Percentiles rank a stretch among this genome's conserved stretches.
Evolutionary conservation across 2,329 filamentous ascomycete genomes (phyloP).

Genomic region (Penicillium sp.): DNA sequence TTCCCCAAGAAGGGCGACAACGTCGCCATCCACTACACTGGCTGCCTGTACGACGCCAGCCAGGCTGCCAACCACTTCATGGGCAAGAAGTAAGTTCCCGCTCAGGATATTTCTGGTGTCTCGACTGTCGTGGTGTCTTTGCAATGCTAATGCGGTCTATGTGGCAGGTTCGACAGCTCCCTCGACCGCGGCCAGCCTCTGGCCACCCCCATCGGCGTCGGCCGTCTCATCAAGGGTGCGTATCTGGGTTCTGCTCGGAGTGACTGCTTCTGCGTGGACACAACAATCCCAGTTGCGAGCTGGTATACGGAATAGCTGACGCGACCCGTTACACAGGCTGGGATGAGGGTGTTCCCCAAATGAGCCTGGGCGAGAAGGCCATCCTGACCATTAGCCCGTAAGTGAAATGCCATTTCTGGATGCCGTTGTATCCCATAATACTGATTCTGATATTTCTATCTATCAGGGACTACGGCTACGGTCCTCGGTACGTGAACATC

Average conservation of each 20-base stretch:
- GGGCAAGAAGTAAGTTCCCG: constrained; percentile 65
- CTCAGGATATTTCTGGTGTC: too few species aligned
- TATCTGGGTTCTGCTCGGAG: constrained; percentile 6
- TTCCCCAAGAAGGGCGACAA: constrained; percentile 64
- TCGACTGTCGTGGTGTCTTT: not conserved
- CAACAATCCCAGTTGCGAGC: too few species aligned
- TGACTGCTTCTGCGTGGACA: too few species aligned
- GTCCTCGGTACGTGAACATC: constrained; percentile 33
- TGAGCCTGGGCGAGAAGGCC: constrained; percentile 89
- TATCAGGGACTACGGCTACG: constrained; percentile 36
- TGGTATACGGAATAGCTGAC: too few species aligned
- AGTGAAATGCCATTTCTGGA: constrained; percentile 27
- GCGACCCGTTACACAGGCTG: constrained; percentile 55
- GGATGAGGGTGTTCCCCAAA: constrained; percentile 80
- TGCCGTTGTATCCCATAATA: not conserved
- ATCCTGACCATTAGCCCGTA: constrained; percentile 77
- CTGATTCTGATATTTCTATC: not conserved
- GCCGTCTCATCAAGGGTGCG: constrained; percentile 81
- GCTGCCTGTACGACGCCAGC: constrained; percentile 70
- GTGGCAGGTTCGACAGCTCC: constrained; percentile 80
- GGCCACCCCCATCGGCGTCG: constrained; percentile 72
- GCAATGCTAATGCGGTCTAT: not conserved
- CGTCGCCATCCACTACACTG: constrained; percentile 88
- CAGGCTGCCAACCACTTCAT: constrained; percentile 59
- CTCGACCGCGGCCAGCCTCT: constrained; percentile 66